phyloP scores from a whole-genome alignment of 179 eudicot genomes.

The Drosera spatulata region DNA sequence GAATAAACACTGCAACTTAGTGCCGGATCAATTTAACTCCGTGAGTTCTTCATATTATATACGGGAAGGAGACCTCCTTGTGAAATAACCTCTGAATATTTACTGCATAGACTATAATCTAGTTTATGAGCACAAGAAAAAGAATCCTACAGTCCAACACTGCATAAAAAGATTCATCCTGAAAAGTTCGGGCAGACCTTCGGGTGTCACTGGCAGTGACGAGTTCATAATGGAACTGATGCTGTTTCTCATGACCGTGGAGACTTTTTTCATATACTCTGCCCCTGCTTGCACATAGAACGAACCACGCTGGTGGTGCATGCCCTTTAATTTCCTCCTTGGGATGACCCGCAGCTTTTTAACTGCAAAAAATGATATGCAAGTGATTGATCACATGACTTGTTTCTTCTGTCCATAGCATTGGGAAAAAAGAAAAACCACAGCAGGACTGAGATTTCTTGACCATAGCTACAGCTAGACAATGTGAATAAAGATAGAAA shows the following conservation, averaged over 20 bases:
- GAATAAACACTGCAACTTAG: background rate
- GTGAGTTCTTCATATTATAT: too few relatives aligned
- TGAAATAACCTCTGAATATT: too few relatives aligned
- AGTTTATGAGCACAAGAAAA: too few relatives aligned
- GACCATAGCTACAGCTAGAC: too few relatives aligned
- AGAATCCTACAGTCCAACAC: too few relatives aligned
- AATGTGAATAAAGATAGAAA: too few relatives aligned
- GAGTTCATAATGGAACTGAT: slow-evolving; percentile 47
- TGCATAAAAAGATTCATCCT: background rate
- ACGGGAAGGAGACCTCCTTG: too few relatives aligned
- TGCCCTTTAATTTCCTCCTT: slow-evolving; percentile 55
- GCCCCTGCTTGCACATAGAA: slow-evolving; percentile 72
- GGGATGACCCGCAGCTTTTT: slow-evolving; percentile 62
- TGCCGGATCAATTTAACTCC: background rate
- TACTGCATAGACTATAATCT: too few relatives aligned
- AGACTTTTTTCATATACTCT: slow-evolving; percentile 64
- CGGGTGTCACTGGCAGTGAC: slow-evolving; percentile 32
- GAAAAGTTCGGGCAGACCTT: slow-evolving; percentile 41
- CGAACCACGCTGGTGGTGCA: slow-evolving; percentile 42
- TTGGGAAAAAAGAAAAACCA: too few relatives aligned
- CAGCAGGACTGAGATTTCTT: too few relatives aligned
- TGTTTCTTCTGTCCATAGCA: background rate
- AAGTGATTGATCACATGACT: background rate
- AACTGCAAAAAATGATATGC: slow-evolving; percentile 20
- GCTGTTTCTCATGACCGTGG: slow-evolving; percentile 58